phyloP scores from a whole-genome alignment of 192 early-diverging fungal species.

The Helicostylum pulchrum region DNA sequence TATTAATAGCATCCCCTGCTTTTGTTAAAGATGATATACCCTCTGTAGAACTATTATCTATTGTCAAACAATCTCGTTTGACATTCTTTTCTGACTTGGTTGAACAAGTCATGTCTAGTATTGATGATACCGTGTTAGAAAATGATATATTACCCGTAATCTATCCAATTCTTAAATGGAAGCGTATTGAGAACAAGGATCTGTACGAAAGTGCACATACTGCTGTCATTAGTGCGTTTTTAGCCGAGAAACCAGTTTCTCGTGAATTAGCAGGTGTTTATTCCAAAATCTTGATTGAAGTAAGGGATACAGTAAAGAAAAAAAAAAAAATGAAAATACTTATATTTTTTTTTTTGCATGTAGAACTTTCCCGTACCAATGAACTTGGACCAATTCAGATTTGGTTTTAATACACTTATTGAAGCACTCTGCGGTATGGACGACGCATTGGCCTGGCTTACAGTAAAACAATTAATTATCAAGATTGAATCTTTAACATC shows the following conservation, averaged over 20 bases:
- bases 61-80: slow-evolving; percentile 35
- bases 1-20: slow-evolving; percentile 1
- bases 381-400: slow-evolving; percentile 44
- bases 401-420: slow-evolving; percentile 50
- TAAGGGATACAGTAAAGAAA: slow-evolving; percentile 26
- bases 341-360: slow-evolving; percentile 8
- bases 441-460: slow-evolving; percentile 50
- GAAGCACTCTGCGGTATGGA: slow-evolving; percentile 46
- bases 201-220: slow-evolving; percentile 54
- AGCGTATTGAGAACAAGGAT: slow-evolving; percentile 32
- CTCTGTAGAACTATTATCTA: slow-evolving; percentile 13
- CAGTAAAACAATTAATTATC: slow-evolving; percentile 41
- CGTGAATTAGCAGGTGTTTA: slow-evolving; percentile 48
- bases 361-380: slow-evolving; percentile 47
- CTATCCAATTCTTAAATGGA: slow-evolving; percentile 38
- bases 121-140: slow-evolving; percentile 48
- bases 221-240: slow-evolving; percentile 44
- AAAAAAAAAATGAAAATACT: neutral
- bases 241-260: slow-evolving; percentile 43
- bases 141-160: slow-evolving; percentile 42
- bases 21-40: slow-evolving; percentile 8
- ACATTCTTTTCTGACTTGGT: slow-evolving; percentile 47
- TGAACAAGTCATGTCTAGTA: slow-evolving; percentile 42
- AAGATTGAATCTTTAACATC: slow-evolving; percentile 33
- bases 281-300: slow-evolving; percentile 43